Conservation (phyloP, 169 alveolate genomes). For the Babesia sp. region DNA sequence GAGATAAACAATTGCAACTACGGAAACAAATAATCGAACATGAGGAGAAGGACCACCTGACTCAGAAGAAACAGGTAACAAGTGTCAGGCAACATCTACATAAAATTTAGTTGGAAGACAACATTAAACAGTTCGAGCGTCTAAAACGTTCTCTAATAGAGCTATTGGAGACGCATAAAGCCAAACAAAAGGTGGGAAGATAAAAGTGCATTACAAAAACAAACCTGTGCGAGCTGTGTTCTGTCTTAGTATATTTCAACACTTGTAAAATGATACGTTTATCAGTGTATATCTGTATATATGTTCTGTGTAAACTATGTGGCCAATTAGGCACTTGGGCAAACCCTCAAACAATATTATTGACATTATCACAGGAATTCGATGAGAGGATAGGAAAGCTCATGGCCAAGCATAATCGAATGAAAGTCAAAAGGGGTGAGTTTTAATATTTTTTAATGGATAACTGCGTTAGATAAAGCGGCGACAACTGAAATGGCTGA, state of each 20-base stretch:
- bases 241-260: too few relatives aligned
- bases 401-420: slow-evolving; percentile 22
- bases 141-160: slow-evolving; percentile 16
- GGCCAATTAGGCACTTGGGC: too few relatives aligned
- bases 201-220: too few relatives aligned
- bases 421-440: slow-evolving; percentile 34
- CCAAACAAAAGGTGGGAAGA: slow-evolving; percentile 28
- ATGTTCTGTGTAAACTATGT: too few relatives aligned
- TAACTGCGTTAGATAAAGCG: slow-evolving; percentile 15
- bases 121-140: slow-evolving; percentile 22
- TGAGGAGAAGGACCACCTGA: slow-evolving; percentile 20
- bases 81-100: background rate
- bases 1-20: slow-evolving; percentile 33
- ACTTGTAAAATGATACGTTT: too few relatives aligned
- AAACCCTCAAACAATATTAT: too few relatives aligned
- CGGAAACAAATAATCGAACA: slow-evolving; percentile 3
- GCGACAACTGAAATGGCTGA: slow-evolving; percentile 23
- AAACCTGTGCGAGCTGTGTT: too few relatives aligned
- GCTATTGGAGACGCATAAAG: slow-evolving; percentile 28
- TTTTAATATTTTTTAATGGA: too few relatives aligned
- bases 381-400: slow-evolving; percentile 19
- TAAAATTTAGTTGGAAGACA: slow-evolving; percentile 6
- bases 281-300: too few relatives aligned
- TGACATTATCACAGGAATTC: slow-evolving; percentile 17
- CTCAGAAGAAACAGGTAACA: slow-evolving; percentile 22